phyloP scores from a whole-genome alignment of 2,329 filamentous ascomycete species.

The Fusarium sp. region DNA sequence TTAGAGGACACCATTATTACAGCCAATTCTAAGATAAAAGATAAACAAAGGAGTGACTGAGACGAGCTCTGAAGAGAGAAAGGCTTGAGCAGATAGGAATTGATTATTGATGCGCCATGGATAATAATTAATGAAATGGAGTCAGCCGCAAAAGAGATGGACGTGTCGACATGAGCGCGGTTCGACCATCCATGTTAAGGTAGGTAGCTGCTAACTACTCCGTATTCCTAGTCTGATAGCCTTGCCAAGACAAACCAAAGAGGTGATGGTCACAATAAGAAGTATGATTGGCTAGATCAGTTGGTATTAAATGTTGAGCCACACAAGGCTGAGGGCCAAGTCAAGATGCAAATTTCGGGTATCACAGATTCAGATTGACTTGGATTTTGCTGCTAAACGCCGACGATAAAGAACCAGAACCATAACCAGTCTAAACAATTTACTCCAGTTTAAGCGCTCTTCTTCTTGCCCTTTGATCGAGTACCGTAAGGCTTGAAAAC shows the following conservation, averaged over 20 bases:
- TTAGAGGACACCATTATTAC: constrained; percentile 46
- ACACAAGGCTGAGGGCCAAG: constrained; percentile 46
- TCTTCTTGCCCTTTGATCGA: constrained; percentile 62
- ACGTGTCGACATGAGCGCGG: constrained; percentile 48
- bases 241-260: constrained; percentile 45
- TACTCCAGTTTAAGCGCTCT: constrained; percentile 40
- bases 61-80: constrained; percentile 12
- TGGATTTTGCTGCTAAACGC: constrained; percentile 48
- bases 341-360: constrained; percentile 40
- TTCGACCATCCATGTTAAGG: constrained; percentile 9
- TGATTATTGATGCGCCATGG: constrained; percentile 39
- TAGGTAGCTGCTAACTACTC: not conserved
- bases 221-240: constrained; percentile 21
- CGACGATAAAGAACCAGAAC: constrained; percentile 35
- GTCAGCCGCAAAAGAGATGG: constrained; percentile 34
- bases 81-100: constrained; percentile 11
- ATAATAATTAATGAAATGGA: constrained; percentile 15
- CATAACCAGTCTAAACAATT: constrained; percentile 33
- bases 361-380: constrained; percentile 49
- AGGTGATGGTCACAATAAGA: constrained; percentile 31
- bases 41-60: constrained; percentile 27
- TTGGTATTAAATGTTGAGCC: constrained; percentile 33
- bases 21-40: constrained; percentile 8
- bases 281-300: constrained; percentile 34
- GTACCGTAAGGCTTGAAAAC: constrained; percentile 72